Evolutionary conservation across 192 early-diverging fungal species (phyloP), one percentile per base, ranked within the genome.

Genomic region (Mortierella claussenii): DNA sequence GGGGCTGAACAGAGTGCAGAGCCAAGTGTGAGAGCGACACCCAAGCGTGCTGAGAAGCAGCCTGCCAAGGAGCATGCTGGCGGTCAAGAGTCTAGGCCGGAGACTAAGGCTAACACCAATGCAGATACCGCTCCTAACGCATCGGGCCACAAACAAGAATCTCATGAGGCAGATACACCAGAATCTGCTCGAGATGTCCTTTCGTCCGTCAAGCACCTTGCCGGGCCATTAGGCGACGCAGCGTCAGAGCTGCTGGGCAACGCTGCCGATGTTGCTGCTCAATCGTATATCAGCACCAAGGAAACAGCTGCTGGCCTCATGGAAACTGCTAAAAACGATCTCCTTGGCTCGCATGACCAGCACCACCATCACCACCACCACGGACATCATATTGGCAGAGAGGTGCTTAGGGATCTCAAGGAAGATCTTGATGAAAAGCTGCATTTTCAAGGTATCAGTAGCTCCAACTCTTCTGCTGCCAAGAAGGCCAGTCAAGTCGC

Each of bases 341-440:
- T 55, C 7, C 9, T 32, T 13, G 58, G 34, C 5, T 2, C 4
- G 20, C 5, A 30, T 11, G 6, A n/a, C 8, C 17, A 21, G 20
- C 31, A 45, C 21, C 42, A 47, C 12, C 24, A 60, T 33, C n/a
- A n/a, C n/a, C n/a, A n/a, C n/a, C n/a, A n/a, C n/a, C n/a, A n/a
- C n/a, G n/a, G n/a, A n/a, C n/a, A n/a, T n/a, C n/a, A n/a, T n/a
- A n/a, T n/a, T n/a, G n/a, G n/a, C n/a, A n/a, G n/a, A n/a, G 31
- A 34, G 30, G 58, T 44, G 26, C 34, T 60, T 26, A 46, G 45
- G 20, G 58, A 60, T 33, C 45, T 60, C 45, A 33, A 60, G 45
- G 33, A 48, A 5, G 58, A 60, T 5, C 17, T 45, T 11, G 30
- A 30, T 27, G 13, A 33, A 3, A 34, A 45, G 28, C 20, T 26